These are phyloP conservation scores for Chlamydomonas sphaeroides DNA, from an alignment of 139 green algal genomes.

Conservation along the genomic window DNA sequence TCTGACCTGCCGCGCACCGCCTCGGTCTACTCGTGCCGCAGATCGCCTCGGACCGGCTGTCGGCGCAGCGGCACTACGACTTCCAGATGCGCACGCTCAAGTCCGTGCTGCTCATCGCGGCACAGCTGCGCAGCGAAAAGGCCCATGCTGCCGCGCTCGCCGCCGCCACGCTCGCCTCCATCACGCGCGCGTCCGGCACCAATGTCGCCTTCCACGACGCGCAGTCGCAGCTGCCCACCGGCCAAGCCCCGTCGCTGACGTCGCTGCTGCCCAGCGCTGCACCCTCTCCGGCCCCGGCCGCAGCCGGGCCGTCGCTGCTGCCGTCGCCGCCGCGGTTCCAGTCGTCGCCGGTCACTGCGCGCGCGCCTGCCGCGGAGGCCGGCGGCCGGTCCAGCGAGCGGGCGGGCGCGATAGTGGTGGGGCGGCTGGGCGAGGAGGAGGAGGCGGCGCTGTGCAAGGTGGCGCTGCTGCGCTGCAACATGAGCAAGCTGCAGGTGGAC, in stretches of 20 bases:
- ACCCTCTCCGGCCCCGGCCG: background rate
- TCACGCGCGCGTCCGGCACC: too few relatives aligned
- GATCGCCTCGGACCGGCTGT: constrained; percentile 60
- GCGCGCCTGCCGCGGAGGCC: background rate
- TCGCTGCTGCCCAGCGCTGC: too few relatives aligned
- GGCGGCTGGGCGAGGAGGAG: constrained; percentile 20
- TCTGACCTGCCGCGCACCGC: too few relatives aligned
- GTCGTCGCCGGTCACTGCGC: background rate
- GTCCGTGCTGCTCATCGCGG: constrained; percentile 55
- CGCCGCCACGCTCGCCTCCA: background rate
- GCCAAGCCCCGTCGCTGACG: too few relatives aligned
- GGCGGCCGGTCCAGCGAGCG: background rate
- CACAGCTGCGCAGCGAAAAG: constrained; percentile 33
- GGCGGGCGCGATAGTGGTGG: constrained; percentile 4
- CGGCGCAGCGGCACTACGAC: constrained; percentile 71
- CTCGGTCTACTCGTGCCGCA: constrained; percentile 33
- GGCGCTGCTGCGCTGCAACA: constrained; percentile 52
- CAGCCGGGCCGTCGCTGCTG: background rate
- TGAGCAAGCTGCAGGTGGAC: constrained; percentile 44
- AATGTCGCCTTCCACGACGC: too few relatives aligned
- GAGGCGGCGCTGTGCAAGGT: constrained; percentile 43
- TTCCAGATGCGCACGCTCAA: constrained; percentile 77
- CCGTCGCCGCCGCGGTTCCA: background rate
- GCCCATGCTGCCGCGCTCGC: background rate
- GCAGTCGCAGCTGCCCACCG: too few relatives aligned